Conservation (phyloP, 2,329 filamentous ascomycete genomes). For the Trichoderma aggressivum region DNA sequence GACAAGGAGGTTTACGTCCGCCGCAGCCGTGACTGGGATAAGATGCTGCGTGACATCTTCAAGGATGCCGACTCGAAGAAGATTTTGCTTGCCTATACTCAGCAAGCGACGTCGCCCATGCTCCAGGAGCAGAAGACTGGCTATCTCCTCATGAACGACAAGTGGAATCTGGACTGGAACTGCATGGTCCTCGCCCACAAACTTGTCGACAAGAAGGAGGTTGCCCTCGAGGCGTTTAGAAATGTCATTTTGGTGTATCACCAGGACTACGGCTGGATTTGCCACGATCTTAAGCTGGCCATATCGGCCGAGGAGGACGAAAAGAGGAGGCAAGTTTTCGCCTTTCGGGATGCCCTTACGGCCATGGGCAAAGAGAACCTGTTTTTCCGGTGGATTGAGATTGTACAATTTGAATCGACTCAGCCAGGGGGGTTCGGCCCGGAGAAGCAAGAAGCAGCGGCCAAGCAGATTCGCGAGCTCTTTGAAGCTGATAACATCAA, state of each 20-base stretch:
- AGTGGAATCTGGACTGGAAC: conserved; percentile 86
- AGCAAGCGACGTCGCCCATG: conserved; percentile 65
- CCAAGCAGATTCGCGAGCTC: conserved; percentile 69
- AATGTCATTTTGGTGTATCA: conserved; percentile 68
- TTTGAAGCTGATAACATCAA: conserved; percentile 75
- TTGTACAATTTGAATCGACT: conserved; percentile 82
- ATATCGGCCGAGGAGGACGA: conserved; percentile 56
- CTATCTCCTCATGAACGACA: conserved; percentile 77
- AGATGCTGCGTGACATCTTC: conserved; percentile 53
- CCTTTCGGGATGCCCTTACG: conserved; percentile 73
- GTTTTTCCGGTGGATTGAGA: conserved; percentile 90
- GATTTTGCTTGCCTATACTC: conserved; percentile 59
- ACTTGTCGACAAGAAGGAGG: conserved; percentile 61
- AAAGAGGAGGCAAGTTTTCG: conserved; percentile 69
- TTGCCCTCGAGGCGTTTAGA: conserved; percentile 64
- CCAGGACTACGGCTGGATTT: conserved; percentile 64
- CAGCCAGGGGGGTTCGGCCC: conserved; percentile 73
- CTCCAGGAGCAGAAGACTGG: conserved; percentile 76
- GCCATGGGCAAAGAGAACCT: conserved; percentile 79
- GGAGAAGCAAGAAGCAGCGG: conserved; percentile 69
- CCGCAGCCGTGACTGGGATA: conserved; percentile 70
- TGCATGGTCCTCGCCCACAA: conserved; percentile 72
- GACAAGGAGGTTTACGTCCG: conserved; percentile 78
- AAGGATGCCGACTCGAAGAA: conserved; percentile 49
- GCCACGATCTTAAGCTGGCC: conserved; percentile 57